These are phyloP conservation scores for Hirsutella rhossiliensis DNA, from an alignment of 2,329 filamentous ascomycete genomes.

Conservation along the genomic window DNA sequence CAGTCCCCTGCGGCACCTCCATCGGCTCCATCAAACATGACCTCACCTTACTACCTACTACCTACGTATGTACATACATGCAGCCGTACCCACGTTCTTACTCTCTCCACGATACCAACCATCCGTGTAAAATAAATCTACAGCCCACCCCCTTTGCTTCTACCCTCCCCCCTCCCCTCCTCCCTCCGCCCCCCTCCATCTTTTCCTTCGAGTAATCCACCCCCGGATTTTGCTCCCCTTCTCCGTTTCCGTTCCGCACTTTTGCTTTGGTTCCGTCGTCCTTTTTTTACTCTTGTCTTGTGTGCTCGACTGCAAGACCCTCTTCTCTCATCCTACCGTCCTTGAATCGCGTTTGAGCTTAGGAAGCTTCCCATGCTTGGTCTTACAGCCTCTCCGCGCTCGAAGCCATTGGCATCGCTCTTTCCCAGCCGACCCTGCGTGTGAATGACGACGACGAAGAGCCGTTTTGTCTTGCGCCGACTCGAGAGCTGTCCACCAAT, in stretches of 20 bases:
- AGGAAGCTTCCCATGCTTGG: neutral
- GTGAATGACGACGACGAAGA: neutral
- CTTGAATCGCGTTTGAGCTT: neutral
- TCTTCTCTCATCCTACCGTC: neutral
- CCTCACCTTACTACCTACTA: too few relatives aligned
- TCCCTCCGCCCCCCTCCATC: neutral
- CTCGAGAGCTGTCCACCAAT: neutral
- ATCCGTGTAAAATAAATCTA: neutral
- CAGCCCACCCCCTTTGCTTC: neutral
- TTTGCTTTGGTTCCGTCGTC: neutral
- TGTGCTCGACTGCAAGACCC: neutral
- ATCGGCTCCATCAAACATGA: too few relatives aligned
- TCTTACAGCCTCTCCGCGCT: neutral
- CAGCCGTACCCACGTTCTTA: too few relatives aligned
- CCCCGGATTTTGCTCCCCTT: conserved; percentile 4
- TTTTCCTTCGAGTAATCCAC: conserved; percentile 1
- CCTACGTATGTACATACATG: too few relatives aligned
- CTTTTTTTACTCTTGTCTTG: neutral
- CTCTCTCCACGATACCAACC: too few relatives aligned
- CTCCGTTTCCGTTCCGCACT: neutral
- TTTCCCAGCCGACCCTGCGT: neutral
- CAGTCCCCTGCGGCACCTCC: neutral
- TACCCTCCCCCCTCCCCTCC: neutral
- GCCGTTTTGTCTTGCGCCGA: neutral
- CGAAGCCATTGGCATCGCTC: neutral